Evolutionary conservation across 2,329 filamentous ascomycete species (phyloP), one percentile per base, ranked within the genome.

Genomic region (Penicillium griseofulvum): DNA sequence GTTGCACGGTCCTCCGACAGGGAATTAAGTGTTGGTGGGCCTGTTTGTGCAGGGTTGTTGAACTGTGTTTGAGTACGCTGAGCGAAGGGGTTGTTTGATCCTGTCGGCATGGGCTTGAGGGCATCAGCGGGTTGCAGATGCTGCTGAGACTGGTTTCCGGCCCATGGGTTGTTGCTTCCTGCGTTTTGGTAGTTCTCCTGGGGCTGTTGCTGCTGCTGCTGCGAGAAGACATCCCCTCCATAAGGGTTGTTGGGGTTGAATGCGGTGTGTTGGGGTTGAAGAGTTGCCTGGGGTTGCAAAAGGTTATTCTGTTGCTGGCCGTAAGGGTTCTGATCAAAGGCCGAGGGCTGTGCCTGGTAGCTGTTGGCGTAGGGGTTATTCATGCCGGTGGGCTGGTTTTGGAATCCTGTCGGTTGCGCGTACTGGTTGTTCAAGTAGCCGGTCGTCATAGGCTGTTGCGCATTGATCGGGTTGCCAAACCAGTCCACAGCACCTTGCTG

Each of bases 11-110:
- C 56, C 44, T 58, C 56, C 7, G 68, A 52, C 55, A 47, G 74
- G 71, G 58, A 72, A 72, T 71, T 74, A 78, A 76, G 66, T 81
- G 75, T 73, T 80, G 66, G 66, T 57, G 74, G 71, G 76, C 72
- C 66, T 83, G 78, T 73, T 42, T 81, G 81, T 57, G 65, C 72
- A 43, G 56, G 60, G 34, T 42, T 56, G 43, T 78, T 63, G 49
- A 81, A 70, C 78, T 86, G 69, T 78, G 84, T 68, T 80, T 87
- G 77, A 63, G 83, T 77, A 55, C 82, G 79, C 56, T 83, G 81
- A 26, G 94, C 93, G 69, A 99, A 99, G 2, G 94, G 94, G 71
- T 99, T 99, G 80, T 99, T 99, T 16, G 94, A 97, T 45, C 94
- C 94, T 3, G 94, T 99, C 4, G 90, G 88, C 70, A 91, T 88